These are phyloP conservation scores for Pogostemon cablin DNA, from an alignment of 257 asterid genomes.

Conservation along the genomic window DNA sequence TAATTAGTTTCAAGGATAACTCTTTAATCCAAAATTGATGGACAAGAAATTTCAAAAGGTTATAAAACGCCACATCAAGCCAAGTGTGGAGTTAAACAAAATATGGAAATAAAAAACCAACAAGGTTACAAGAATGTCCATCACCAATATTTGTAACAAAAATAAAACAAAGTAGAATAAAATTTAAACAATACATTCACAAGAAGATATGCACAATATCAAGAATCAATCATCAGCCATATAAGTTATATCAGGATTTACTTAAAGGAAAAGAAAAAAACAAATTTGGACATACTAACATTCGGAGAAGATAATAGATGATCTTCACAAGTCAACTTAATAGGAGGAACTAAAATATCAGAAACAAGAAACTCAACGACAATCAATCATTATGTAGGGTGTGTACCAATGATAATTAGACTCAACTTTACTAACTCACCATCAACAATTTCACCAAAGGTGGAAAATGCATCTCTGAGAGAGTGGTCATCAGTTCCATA, in stretches of 20 bases:
- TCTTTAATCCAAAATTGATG: too few species aligned
- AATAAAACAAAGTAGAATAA: not conserved
- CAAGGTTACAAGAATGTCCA: not conserved
- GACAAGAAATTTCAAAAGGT: too few species aligned
- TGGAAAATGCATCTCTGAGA: conserved; percentile 67
- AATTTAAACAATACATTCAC: not conserved
- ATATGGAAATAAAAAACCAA: too few species aligned
- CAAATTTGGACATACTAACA: not conserved
- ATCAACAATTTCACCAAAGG: conserved; percentile 63
- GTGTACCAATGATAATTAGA: not conserved
- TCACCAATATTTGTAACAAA: not conserved
- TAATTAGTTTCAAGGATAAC: too few species aligned
- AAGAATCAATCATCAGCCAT: not conserved
- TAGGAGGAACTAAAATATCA: not conserved
- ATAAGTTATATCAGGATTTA: not conserved
- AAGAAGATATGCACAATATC: not conserved
- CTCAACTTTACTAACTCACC: conserved; percentile 33
- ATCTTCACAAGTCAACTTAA: not conserved
- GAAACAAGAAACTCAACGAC: not conserved
- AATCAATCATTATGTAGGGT: not conserved
- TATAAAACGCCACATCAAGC: too few species aligned
- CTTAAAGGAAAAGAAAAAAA: not conserved
- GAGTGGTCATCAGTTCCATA: conserved; percentile 62
- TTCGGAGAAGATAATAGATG: not conserved
- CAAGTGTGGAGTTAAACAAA: too few species aligned